Conservation (phyloP, 208 protist species). For the Leptomonas pyrrhocoris region DNA sequence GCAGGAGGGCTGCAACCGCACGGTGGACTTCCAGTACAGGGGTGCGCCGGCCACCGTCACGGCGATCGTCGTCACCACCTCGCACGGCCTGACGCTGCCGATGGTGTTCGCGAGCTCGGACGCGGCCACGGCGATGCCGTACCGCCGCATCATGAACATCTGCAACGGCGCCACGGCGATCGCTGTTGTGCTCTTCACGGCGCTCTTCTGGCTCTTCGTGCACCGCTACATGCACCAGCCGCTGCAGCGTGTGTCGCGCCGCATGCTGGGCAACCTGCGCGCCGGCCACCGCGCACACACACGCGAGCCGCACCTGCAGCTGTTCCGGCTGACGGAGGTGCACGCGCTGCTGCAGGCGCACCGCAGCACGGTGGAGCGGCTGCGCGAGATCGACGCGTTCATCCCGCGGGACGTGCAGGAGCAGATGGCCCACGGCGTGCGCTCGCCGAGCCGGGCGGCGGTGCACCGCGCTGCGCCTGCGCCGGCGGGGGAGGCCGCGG, state of each 20-base stretch:
- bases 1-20: neutral
- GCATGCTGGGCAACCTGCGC: neutral
- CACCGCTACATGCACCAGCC: constrained; percentile 1
- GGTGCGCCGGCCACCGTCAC: constrained; percentile 12
- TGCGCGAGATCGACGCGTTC: constrained; percentile 28
- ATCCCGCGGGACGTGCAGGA: constrained; percentile 3
- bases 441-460: too few species aligned
- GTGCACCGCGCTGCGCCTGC: too few species aligned
- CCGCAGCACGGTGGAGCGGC: constrained; percentile 9
- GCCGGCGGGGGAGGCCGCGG: neutral
- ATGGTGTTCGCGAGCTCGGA: constrained; percentile 10
- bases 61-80: neutral
- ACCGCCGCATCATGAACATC: neutral
- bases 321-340: constrained; percentile 11
- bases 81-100: neutral
- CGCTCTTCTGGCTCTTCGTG: neutral
- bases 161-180: neutral
- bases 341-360: too few species aligned
- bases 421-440: neutral
- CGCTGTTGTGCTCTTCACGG: neutral
- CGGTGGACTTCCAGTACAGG: constrained; percentile 10
- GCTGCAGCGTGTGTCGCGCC: constrained; percentile 1
- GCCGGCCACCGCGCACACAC: neutral
- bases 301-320: neutral
- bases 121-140: neutral